Conservation (phyloP, 345 rosid species). For the Capsella bursapastoris region DNA sequence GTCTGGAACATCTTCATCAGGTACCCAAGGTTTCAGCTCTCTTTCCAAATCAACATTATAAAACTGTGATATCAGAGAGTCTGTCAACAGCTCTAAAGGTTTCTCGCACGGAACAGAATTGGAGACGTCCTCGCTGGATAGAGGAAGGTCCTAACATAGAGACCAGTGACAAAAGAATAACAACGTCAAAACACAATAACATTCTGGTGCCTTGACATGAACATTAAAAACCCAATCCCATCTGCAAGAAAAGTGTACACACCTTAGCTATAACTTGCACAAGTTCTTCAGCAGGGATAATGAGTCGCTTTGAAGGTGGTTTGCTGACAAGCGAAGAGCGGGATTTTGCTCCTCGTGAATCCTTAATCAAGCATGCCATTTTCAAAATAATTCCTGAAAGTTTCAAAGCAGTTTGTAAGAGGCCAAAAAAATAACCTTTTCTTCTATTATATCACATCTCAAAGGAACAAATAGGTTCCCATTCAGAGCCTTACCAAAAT, state of each 20-base stretch:
- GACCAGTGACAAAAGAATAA: constrained; percentile 19
- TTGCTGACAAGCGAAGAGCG: constrained; percentile 57
- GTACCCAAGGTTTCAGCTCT: constrained; percentile 90
- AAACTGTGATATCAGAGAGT: constrained; percentile 77
- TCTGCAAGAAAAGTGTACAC: constrained; percentile 26
- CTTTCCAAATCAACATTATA: constrained; percentile 65
- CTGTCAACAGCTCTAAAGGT: constrained; percentile 73
- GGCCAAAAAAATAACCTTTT: constrained; percentile 13
- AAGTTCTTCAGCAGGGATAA: constrained; percentile 77
- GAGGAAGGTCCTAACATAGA: constrained; percentile 68
- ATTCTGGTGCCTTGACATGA: constrained; percentile 26
- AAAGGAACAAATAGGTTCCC: constrained; percentile 24
- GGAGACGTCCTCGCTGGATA: constrained; percentile 63
- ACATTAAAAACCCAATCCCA: constrained; percentile 5
- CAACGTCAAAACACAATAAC: constrained; percentile 24
- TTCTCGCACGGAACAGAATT: constrained; percentile 57
- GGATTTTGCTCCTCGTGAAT: constrained; percentile 59
- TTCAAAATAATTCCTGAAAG: constrained; percentile 80
- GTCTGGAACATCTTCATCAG: constrained; percentile 76
- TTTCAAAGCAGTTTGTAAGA: constrained; percentile 27
- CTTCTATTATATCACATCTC: constrained; percentile 6
- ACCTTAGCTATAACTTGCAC: constrained; percentile 96
- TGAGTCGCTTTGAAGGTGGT: constrained; percentile 66
- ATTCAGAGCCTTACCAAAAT: constrained; percentile 61
- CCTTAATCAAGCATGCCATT: constrained; percentile 81